Evolutionary conservation across 2,329 filamentous ascomycete species (phyloP), one percentile per base, ranked within the genome.

Genomic region (Teratosphaeria epicoccoides): DNA sequence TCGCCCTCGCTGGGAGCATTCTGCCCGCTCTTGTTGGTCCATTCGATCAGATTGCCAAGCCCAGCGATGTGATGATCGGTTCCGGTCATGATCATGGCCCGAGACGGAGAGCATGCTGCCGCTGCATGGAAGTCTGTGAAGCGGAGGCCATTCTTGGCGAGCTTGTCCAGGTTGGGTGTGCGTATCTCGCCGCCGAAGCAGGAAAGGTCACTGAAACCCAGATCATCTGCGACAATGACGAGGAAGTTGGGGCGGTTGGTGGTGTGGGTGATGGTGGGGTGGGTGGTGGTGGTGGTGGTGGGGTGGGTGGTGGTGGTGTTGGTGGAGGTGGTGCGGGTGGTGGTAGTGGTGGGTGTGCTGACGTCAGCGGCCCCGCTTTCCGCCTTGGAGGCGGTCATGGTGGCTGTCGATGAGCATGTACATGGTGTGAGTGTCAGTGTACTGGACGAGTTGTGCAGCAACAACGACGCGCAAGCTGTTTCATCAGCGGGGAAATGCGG

Each of bases 51-150:
- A 52, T 81, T 80, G 1, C 79, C 80, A 2, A 83, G 69, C 1
- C 81, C 76, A 9, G 76, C 75, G 51, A 79, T 78, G 61, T 79
- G 79, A 58, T 82, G 75, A 59, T 82, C 80, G 0, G 80, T 83
- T 3, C 80, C 80, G 0, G 79, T 82, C 73, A 84, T 78, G 57
- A 84, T 75, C 81, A 84, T 84, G 17, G 80, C 78, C 33, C 81
- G 71, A 2, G 79, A 81, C 1, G 82, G 82, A 47, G 80, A 83
- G 66, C 80, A 84, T 48, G 81, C 81, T 2, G 80, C 77, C 0
- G 82, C 81, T 1, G 80, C 77, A 60, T 84, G 81, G 64, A 82
- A 84, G 58, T 83, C 78, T 0, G 80, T 83, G 60, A 83, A 81
- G 4, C 80, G 76, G 20, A 84, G 65, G 25, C 80, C 67, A 63